Percentiles rank a stretch among this genome's conserved stretches.
Conservation (phyloP, 164 flowering plant genomes). For the Dillenia turbinata region DNA sequence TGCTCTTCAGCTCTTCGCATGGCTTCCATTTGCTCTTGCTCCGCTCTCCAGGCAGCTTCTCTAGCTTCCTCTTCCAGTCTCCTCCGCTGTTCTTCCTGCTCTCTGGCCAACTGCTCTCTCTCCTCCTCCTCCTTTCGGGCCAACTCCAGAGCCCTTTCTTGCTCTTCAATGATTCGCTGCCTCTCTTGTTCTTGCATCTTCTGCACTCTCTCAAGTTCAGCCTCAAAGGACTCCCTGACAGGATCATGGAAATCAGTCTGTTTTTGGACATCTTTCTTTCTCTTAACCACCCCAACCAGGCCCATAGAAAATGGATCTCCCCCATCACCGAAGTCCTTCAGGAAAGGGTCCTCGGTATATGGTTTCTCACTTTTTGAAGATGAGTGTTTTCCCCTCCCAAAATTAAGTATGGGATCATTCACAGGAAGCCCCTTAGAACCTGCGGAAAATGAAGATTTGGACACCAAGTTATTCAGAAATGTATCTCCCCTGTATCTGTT, state of each 20-base stretch:
- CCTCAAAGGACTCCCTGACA: slow-evolving; percentile 95
- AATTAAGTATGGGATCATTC: slow-evolving; percentile 49
- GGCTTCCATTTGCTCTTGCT: slow-evolving; percentile 73
- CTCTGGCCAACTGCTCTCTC: slow-evolving; percentile 59
- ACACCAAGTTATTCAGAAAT: slow-evolving; percentile 31
- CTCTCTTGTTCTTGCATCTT: slow-evolving; percentile 90
- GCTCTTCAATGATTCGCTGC: slow-evolving; percentile 73
- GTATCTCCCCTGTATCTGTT: slow-evolving; percentile 38
- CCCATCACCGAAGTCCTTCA: slow-evolving; percentile 59
- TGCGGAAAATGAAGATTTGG: slow-evolving; percentile 42
- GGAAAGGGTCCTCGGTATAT: slow-evolving; percentile 53
- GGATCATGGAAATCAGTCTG: slow-evolving; percentile 86
- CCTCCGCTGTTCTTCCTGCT: slow-evolving; percentile 72
- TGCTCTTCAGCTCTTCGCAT: slow-evolving; percentile 68
- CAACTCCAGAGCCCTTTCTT: slow-evolving; percentile 74
- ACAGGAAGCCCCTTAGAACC: slow-evolving; percentile 39
- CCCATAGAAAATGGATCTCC: slow-evolving; percentile 61
- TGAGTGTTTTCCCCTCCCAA: slow-evolving; percentile 53
- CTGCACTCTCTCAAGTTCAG: slow-evolving; percentile 96
- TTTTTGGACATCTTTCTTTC: slow-evolving; percentile 67
- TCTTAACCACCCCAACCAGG: slow-evolving; percentile 61
- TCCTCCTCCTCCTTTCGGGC: slow-evolving; percentile 93
- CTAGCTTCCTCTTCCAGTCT: slow-evolving; percentile 83
- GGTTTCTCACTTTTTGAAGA: slow-evolving; percentile 48
- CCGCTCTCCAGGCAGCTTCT: slow-evolving; percentile 93